Base-by-base conservation (phyloP, 371 early-diverging fungal genomes). In the Rhizomucor miehei region DNA sequence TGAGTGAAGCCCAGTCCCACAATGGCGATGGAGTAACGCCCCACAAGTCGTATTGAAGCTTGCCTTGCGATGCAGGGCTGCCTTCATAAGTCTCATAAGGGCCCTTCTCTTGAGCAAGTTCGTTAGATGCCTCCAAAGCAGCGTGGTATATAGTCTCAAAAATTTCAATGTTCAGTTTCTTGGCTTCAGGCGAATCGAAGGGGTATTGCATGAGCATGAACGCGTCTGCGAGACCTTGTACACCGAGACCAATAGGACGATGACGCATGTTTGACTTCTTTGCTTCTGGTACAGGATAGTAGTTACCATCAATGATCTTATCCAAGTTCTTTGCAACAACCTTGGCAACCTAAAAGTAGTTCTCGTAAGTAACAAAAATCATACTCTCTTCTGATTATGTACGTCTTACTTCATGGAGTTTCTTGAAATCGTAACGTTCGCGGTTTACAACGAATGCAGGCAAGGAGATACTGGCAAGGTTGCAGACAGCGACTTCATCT, bases 401-500 rank as follows among this genome's bases (percentile, higher is more conserved):
- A 16, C 1, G 34, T 54, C 59, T 50, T 37, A 83, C 88, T 50
- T 85, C 72, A 53, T 86, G 87, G 9, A 93, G 75, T 62, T 85
- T 85, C 37, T 74, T 71, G 65, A 90, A 91, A 59, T 95, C 87
- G 56, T 80, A 91, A 1, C 53, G 57, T 24, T 77, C 69, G 52
- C 88, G 75, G 56, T 84, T 79, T 14, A 29, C 38, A 16, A 99
- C 93, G 81, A 94, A 99, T n/a, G 83, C 76, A 12, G 99, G 99
- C 37, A 99, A 83, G 11, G 98, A 93, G 40, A 99, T 86, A 37
- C 96, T 95, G 19, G 98, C 99, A 62, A 99, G 73, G 71, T 99
- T 99, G 83, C 99, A 99, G 19, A 99, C 99, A 13, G 99, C 99
- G 11, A 98, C 95, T 71, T 99, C 99, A 62, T 99, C 97, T 38